Conservation (phyloP, 2,329 filamentous ascomycete species). For the Metarhizium robertsii region DNA sequence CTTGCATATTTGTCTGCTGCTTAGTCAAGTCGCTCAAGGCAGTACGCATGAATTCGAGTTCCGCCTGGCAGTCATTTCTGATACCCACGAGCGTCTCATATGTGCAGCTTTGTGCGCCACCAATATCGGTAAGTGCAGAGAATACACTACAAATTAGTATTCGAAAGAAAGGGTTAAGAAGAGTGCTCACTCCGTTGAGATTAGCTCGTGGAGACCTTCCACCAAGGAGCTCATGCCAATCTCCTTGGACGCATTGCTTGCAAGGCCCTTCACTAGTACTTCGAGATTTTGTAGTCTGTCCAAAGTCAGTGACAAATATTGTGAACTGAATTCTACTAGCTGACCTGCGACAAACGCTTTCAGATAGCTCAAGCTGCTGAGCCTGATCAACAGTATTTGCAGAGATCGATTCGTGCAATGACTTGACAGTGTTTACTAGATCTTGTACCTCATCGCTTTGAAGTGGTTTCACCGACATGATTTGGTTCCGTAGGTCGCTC, state of each 20-base stretch:
- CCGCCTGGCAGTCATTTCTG: constrained; percentile 2
- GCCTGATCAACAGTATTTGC: not conserved
- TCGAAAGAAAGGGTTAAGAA: not conserved
- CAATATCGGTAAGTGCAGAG: constrained; percentile 2
- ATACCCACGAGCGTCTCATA: constrained; percentile 2
- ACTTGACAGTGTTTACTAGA: not conserved
- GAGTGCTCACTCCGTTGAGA: constrained; percentile 2
- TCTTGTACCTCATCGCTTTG: not conserved
- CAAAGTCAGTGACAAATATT: not conserved
- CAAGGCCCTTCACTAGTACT: not conserved
- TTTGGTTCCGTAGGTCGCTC: not conserved
- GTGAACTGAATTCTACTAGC: not conserved
- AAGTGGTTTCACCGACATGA: not conserved
- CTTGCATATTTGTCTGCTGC: constrained; percentile 5
- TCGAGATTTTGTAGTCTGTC: constrained; percentile 4
- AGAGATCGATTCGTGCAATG: not conserved
- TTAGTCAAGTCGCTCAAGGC: constrained; percentile 5
- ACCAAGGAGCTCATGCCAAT: not conserved
- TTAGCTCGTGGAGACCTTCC: constrained; percentile 1
- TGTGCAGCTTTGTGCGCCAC: constrained; percentile 1
- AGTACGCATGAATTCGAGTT: constrained; percentile 1
- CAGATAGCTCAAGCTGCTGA: not conserved
- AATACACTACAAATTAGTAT: constrained; percentile 2
- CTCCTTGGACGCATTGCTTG: not conserved
- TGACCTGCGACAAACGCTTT: not conserved